Evolutionary conservation across 2,329 filamentous ascomycete genomes (phyloP), one percentile per base, ranked within the genome.

Genomic region (Rosellinia necatrix): DNA sequence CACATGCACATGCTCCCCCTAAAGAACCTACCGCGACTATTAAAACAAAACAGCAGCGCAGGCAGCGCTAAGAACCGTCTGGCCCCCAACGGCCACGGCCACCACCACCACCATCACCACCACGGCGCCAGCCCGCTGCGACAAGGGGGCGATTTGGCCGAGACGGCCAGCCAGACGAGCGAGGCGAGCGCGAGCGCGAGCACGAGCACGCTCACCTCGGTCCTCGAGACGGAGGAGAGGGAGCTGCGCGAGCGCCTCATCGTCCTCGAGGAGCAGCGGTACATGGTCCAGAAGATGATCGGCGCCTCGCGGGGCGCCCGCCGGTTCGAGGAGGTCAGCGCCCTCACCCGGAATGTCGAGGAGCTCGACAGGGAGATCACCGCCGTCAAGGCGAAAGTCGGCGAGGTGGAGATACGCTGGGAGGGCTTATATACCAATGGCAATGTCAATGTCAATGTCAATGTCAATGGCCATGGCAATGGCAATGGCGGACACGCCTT

Each of bases 1-100:
- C 92, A 96, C 68, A 81, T 91, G 3, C 91, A 97, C 67, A 96
- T 97, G 90, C 81, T 97, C 7, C 91, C 92, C 0, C 77, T 97
- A 12, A 96, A 91, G 70, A 84, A 84, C 24, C 76, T 92, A 0
- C 89, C 89, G 0, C 83, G 85, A 37, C 77, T 91, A 61, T 77
- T 92, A 13, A 84, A 81, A 21, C 67, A 68, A n/a, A n/a, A n/a
- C 3, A 77, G 76, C 49, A 74, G 75, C 6, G 72, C 75, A 2
- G 75, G 75, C 37, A 69, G 68, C 2, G 66, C 67, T 1, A 64
- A 63, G 32, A 59, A 61, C 37, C 71, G 71, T 5, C 67, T 74
- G 34, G 64, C 74, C 3, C 63, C 70, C 1, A 74, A 75, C 34
- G 68, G 70, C 10, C 68, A 68, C n/a, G n/a, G n/a, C n/a, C n/a